Base-by-base conservation (phyloP, 78 protist genomes). In the Creolimax fragrantissima region DNA sequence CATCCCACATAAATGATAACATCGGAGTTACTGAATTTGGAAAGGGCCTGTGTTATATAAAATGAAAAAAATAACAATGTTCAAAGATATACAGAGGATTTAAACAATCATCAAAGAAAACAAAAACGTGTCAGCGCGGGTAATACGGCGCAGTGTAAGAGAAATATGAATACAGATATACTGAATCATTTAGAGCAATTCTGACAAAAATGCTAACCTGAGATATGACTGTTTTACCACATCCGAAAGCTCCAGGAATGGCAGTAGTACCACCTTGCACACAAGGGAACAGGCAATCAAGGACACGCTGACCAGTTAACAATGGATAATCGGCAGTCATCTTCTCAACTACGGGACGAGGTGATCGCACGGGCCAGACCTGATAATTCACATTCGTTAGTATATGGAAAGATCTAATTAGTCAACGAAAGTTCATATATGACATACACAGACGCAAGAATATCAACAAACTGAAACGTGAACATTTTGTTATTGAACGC, bases 151-250 rank as follows among this genome's bases (percentile, higher is more conserved):
- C n/a, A n/a, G n/a, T n/a, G n/a, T n/a, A n/a, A n/a, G n/a, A n/a
- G n/a, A n/a, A n/a, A n/a, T n/a, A n/a, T n/a, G n/a, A n/a, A n/a
- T n/a, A n/a, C n/a, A n/a, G n/a, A n/a, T n/a, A n/a, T n/a, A n/a
- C n/a, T n/a, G n/a, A n/a, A n/a, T n/a, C n/a, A n/a, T n/a, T n/a
- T n/a, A n/a, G n/a, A n/a, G n/a, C n/a, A n/a, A n/a, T n/a, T n/a
- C n/a, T n/a, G n/a, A 58, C 0, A 58, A 32, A 17, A 58, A 24
- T 24, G 24, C 74, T 58, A 17, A 58, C 74, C 74, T 90, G 92
- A 6, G 99, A 98, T 85, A 99, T 98, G 45, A 99, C 99, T n/a
- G 99, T 99, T 96, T 99, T 99, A 89, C 99, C 99, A 95, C 99
- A 99, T 86, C 99, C 99, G 92, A 99, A 99, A 84, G 99, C 99